Base-by-base conservation (phyloP, 306 rosid genomes). In the Elaeagnus macrophylla region DNA sequence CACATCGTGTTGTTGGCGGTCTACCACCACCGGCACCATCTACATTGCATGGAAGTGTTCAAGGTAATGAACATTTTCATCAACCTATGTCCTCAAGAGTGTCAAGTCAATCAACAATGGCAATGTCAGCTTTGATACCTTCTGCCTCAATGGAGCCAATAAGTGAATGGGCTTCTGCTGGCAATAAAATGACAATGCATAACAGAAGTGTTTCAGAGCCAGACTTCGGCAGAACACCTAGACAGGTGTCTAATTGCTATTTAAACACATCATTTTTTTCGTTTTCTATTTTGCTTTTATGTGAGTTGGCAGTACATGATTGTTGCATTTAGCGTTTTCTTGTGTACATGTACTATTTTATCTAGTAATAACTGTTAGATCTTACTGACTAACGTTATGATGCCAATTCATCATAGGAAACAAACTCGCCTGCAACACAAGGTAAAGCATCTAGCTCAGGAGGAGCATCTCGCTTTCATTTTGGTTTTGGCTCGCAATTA, bases 161-260 rank as follows among this genome's bases (percentile, higher is more conserved):
- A 16, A 74, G 79, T 62, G 95, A 79, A 69, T 75, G 94, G 95
- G 68, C 81, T 11, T 67, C 77, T 61, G 87, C 75, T 55, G 63
- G 69, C 60, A 74, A 61, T 70, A 79, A 61, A 67, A 79, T 72
- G 83, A 50, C 79, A 46, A 74, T 57, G 78, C 80, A 64, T 65
- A 85, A 72, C 67, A 83, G 95, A 80, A 86, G 97, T 76, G 83
- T 86, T 74, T 90, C 97, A 51, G 97, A 90, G 77, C 94, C 95
- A 41, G 95, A 86, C 58, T 67, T 90, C 71, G 86, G 95, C 60
- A 79, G 95, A 79, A 71, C 39, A 69, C 94, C 94, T 37, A 74
- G 83, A 71, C 88, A 85, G 86, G 95, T 85, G 61, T 66, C 82
- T 60, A 60, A 47, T 67, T 63, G 20, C 40, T 46, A 39, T 52